Base-by-base conservation (phyloP, 1,284 basidiomycete genomes). In the Ustilago xerochloae region DNA sequence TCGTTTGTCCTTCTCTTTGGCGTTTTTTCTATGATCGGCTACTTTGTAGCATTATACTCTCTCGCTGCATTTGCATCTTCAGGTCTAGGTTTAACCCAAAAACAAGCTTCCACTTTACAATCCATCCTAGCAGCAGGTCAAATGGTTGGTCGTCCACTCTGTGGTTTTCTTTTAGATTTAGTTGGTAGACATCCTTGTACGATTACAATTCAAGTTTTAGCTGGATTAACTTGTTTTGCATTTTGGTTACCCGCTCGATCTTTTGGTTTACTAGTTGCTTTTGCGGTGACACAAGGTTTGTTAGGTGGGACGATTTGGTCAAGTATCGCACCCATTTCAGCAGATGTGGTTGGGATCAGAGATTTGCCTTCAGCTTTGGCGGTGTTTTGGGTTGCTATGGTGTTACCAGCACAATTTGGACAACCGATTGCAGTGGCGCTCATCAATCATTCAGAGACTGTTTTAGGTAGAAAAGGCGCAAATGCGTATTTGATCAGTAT, bases 11-110 rank as follows among this genome's bases (percentile, higher is more conserved):
- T 71, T 47, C 47, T 77, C 13, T 83, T 80, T 64, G 75, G 76
- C 9, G 65, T 71, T 9, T 78, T 81, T 36, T 58, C 63, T 52
- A 73, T 82, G 77, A 81, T 86, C 63, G 85, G 82, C 28, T 87
- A 86, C 80, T 85, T 86, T 60, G 84, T 87, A 35, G 80, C 85
- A n/a, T 79, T 87, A 50, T 86, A 85, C 71, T 84, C 86, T 10
- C 78, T 87, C 50, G 84, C 86, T 0, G 85, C 86, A 7, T 87
- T 82, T 74, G 84, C 86, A n/a, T 86, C 85, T 0, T 62, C 78
- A 56, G 86, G 79, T 0, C 77, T 87, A 5, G 81, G 83, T 4
- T 60, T 87, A 13, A 77, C 85, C 3, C 86, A 87, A 62, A 78
- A 80, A 24, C 80, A 86, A 65, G 86, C 85, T 39, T 85, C 85